Evolutionary conservation across 768 basidiomycete species (phyloP), one percentile per base, ranked within the genome.

Genomic region (Tylopilus vinaceipallidus): DNA sequence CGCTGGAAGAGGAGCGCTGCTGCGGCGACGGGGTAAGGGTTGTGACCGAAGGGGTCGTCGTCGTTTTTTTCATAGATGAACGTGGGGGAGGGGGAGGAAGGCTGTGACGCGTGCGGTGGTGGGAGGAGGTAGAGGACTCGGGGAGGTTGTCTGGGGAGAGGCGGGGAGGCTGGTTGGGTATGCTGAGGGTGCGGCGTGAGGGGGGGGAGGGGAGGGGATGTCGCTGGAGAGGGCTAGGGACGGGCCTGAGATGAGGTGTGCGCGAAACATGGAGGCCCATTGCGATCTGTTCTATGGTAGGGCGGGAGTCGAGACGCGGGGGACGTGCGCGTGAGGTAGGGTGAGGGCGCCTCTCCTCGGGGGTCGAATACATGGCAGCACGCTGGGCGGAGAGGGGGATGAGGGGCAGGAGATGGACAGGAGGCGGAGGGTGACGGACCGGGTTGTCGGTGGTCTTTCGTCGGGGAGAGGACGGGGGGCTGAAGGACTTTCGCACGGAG

Each of bases 211-310:
- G 44, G 3, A 59, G 22, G 12, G 58, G 44, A 39, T 62, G 49
- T 23, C 60, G 56, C 11, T 55, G 66, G 35, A 49, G 57, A 13
- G 62, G 43, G 36, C 45, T 55, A 9, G 49, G 29, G 26, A 56
- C 62, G 9, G 77, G 74, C 36, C 81, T 77, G 24, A 88, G 68
- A 62, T 88, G 86, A 4, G 87, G 87, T 1, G 87, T 89, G 32
- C 84, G 80, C 6, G 87, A 88, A 26, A 85, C 71, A 65, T 89
- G 87, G 20, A 89, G 74, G 17, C 87, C 87, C 86, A 89, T 88
- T 13, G 84, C 83, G 52, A 89, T 89, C 68, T 89, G 86, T 59
- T 85, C 81, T 34, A 87, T 76, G 40, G 82, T 84, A 2, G 86
- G 86, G 14, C 78, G 81, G 24, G 75, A 65, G 53, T 75, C 72